Evolutionary conservation across 1,284 basidiomycete genomes (phyloP).

Genomic region (Cutaneotrichosporon cyanovorans): DNA sequence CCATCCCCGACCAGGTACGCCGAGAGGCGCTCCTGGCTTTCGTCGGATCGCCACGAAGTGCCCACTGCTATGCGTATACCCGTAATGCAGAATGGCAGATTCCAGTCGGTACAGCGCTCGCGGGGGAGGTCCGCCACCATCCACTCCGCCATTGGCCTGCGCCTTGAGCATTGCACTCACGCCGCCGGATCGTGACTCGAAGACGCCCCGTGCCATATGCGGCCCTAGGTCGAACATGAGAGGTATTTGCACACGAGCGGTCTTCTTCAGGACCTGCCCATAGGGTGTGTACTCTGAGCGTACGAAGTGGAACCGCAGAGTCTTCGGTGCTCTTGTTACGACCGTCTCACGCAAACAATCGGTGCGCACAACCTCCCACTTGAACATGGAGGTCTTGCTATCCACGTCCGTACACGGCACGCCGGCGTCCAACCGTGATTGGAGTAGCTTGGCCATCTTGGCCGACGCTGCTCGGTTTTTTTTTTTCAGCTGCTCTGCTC

Average conservation of each 20-base stretch:
- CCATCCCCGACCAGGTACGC: conserved; percentile 52
- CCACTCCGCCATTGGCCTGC: not conserved
- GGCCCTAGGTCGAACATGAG: conserved; percentile 77
- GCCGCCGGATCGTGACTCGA: conserved; percentile 24
- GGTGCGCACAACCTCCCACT: conserved; percentile 34
- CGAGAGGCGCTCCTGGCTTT: conserved; percentile 53
- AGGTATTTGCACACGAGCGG: conserved; percentile 67
- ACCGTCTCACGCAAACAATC: conserved; percentile 32
- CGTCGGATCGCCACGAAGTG: conserved; percentile 87
- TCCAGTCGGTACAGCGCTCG: conserved; percentile 68
- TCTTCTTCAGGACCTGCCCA: conserved; percentile 70
- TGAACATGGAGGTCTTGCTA: conserved; percentile 17
- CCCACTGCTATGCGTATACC: conserved; percentile 71
- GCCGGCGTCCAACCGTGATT: conserved; percentile 53
- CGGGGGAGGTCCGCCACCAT: conserved; percentile 4
- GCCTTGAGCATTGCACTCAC: not conserved
- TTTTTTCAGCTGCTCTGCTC: conserved; percentile 13
- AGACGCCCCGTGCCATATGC: conserved; percentile 48
- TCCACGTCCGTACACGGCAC: conserved; percentile 6
- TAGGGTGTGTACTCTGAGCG: conserved; percentile 66
- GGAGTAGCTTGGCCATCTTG: conserved; percentile 56
- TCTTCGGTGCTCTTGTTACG: conserved; percentile 61
- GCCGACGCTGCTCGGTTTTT: conserved; percentile 66
- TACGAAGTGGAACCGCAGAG: conserved; percentile 77
- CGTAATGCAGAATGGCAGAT: conserved; percentile 80